Evolutionary conservation across 2,329 filamentous ascomycete species (phyloP).

Genomic region (Verticillium alfalfae): DNA sequence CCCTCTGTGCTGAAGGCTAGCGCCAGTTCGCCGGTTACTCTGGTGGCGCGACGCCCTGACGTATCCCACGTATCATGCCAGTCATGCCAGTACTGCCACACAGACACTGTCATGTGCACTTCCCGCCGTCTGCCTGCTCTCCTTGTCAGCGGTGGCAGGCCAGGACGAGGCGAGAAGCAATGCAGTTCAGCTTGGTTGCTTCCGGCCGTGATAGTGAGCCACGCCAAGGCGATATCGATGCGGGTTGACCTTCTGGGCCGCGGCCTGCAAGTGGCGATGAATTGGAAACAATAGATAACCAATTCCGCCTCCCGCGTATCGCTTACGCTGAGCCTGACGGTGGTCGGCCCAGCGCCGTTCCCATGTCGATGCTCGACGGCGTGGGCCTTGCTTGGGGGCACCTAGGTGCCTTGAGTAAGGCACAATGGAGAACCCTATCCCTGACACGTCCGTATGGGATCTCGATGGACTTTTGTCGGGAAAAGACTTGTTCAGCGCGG

Average conservation of each 20-base stretch:
- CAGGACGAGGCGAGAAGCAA: not conserved
- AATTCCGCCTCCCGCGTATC: not conserved
- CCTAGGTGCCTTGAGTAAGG: too few relatives aligned
- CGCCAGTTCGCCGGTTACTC: not conserved
- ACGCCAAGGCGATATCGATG: not conserved
- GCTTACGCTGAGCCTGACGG: not conserved
- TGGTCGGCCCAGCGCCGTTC: not conserved
- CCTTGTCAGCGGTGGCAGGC: not conserved
- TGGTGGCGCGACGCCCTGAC: not conserved
- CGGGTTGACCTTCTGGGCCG: not conserved
- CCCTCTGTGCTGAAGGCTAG: not conserved
- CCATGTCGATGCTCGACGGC: too few relatives aligned
- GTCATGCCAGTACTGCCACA: too few relatives aligned
- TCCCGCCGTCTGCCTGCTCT: too few relatives aligned
- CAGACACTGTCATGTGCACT: too few relatives aligned
- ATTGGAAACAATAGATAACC: not conserved
- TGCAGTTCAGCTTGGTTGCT: not conserved
- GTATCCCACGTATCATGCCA: not conserved
- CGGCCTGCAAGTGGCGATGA: not conserved
- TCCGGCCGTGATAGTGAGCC: not conserved
- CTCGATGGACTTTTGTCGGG: not conserved
- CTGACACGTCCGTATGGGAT: not conserved
- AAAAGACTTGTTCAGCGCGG: not conserved
- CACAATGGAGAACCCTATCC: not conserved
- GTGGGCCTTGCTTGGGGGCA: too few relatives aligned